Evolutionary conservation across 306 rosid genomes (phyloP), one percentile per base, ranked within the genome.

Genomic region (Sindora glabra): DNA sequence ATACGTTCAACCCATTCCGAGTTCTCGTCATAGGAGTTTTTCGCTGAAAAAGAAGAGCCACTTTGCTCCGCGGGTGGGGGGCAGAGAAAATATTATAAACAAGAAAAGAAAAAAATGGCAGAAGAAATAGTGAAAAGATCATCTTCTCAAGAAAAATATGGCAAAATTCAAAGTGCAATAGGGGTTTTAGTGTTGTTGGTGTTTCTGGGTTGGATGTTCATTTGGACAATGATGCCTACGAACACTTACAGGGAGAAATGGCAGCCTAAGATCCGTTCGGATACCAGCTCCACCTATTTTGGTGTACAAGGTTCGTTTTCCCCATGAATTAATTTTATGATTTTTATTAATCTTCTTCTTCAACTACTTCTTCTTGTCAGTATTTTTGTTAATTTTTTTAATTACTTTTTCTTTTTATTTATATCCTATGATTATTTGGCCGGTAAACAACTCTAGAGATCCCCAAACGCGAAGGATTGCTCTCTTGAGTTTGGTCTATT

Each of bases 261-360:
- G 90, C 8, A 8, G 50, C 70, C 68, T 12, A 46, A 30, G 1
- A 60, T 83, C 57, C 24, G 3, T 62, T 39, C 59, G 33, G 61
- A 76, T 47, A 63, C 62, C 13, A 58, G 5, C 33, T 61, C 84
- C 10, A 26, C 71, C 2, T 82, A 85, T 67, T 78, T 85, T 36
- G 94, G 82, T 7, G 1, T 34, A n/a, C 82, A 82, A 82, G 96
- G 92, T 87, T 29, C n/a, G n/a, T n/a, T n/a, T n/a, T n/a, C n/a
- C n/a, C n/a, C n/a, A n/a, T n/a, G n/a, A n/a, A n/a, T n/a, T n/a
- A n/a, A n/a, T n/a, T n/a, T n/a, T n/a, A n/a, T n/a, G n/a, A n/a
- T n/a, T n/a, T n/a, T n/a, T n/a, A n/a, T n/a, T n/a, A n/a, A n/a
- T n/a, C n/a, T n/a, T n/a, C n/a, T n/a, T n/a, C n/a, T n/a, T n/a